phyloP scores from a whole-genome alignment of 768 basidiomycete genomes.

The Gloeopeniophorella convolvens region DNA sequence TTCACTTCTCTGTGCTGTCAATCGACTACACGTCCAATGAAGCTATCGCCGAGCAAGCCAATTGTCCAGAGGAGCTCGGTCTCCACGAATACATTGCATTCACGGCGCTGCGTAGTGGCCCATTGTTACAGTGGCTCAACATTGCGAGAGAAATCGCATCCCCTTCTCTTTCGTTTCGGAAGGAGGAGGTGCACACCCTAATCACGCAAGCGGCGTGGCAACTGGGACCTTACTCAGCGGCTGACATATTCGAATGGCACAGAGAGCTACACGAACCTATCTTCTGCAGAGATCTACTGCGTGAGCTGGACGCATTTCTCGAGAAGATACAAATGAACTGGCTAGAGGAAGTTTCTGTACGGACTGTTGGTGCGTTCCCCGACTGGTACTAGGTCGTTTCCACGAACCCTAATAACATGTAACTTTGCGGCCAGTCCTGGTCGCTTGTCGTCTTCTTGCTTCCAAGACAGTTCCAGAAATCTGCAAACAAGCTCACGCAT shows the following conservation, averaged over 20 bases:
- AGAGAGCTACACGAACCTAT: constrained; percentile 26
- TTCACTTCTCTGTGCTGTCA: neutral
- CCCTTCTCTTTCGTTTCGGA: constrained; percentile 33
- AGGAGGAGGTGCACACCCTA: constrained; percentile 36
- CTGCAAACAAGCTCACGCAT: neutral
- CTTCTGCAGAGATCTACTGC: constrained; percentile 35
- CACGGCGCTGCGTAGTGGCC: constrained; percentile 39
- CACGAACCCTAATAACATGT: too few relatives aligned
- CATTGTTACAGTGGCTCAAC: constrained; percentile 44
- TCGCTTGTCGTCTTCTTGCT: constrained; percentile 3
- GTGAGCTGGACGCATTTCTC: constrained; percentile 32
- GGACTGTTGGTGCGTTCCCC: constrained; percentile 11
- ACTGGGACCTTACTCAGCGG: constrained; percentile 28
- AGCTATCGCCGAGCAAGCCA: constrained; percentile 36
- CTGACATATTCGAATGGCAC: constrained; percentile 33
- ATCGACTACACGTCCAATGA: constrained; percentile 32
- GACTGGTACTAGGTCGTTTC: too few relatives aligned
- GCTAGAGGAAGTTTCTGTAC: constrained; percentile 23
- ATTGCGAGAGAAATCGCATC: constrained; percentile 40
- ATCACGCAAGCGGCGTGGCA: constrained; percentile 41
- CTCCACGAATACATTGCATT: constrained; percentile 44
- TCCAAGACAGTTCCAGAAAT: neutral
- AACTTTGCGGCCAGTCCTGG: constrained; percentile 3
- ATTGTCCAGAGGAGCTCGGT: constrained; percentile 35
- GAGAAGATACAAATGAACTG: constrained; percentile 36